phyloP scores from a whole-genome alignment of 208 protist genomes.

The Trypanosoma platydactyli region DNA sequence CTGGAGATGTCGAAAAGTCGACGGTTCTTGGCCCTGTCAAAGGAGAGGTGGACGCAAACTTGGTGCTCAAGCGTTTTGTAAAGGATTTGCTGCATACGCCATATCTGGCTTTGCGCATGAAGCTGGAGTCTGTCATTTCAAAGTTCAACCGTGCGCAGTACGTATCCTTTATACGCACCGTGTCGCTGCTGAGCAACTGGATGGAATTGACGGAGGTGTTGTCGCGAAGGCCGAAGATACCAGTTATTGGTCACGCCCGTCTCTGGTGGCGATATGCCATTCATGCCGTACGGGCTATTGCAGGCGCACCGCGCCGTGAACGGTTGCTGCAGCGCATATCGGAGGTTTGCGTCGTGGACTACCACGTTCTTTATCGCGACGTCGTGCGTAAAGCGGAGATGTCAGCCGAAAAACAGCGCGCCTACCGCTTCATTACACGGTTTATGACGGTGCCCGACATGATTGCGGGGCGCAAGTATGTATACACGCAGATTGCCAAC shows the following conservation, averaged over 20 bases:
- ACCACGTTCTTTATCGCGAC: slow-evolving; percentile 74
- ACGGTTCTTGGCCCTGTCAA: slow-evolving; percentile 81
- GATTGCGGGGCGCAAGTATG: slow-evolving; percentile 63
- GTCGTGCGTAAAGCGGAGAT: slow-evolving; percentile 67
- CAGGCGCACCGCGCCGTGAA: slow-evolving; percentile 41
- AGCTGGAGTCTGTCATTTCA: slow-evolving; percentile 62
- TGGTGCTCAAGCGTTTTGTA: slow-evolving; percentile 78
- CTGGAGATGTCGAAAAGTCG: slow-evolving; percentile 56
- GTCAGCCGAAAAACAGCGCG: slow-evolving; percentile 54
- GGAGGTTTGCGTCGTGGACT: slow-evolving; percentile 58
- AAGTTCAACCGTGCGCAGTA: slow-evolving; percentile 82
- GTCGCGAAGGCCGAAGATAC: slow-evolving; percentile 43
- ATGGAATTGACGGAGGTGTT: slow-evolving; percentile 35
- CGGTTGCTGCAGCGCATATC: slow-evolving; percentile 61
- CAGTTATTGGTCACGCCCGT: slow-evolving; percentile 52
- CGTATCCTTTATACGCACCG: slow-evolving; percentile 53
- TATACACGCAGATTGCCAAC: slow-evolving; percentile 75
- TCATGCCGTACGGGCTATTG: slow-evolving; percentile 40
- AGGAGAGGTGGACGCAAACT: slow-evolving; percentile 53
- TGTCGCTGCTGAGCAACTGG: slow-evolving; percentile 62
- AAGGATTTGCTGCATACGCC: slow-evolving; percentile 53
- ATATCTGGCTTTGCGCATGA: slow-evolving; percentile 54
- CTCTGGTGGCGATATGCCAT: slow-evolving; percentile 82
- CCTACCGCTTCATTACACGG: slow-evolving; percentile 73
- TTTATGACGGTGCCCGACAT: slow-evolving; percentile 83